Base-by-base conservation (phyloP, 495 filamentous ascomycete genomes). In the Rostrohypoxylon terebratum region DNA sequence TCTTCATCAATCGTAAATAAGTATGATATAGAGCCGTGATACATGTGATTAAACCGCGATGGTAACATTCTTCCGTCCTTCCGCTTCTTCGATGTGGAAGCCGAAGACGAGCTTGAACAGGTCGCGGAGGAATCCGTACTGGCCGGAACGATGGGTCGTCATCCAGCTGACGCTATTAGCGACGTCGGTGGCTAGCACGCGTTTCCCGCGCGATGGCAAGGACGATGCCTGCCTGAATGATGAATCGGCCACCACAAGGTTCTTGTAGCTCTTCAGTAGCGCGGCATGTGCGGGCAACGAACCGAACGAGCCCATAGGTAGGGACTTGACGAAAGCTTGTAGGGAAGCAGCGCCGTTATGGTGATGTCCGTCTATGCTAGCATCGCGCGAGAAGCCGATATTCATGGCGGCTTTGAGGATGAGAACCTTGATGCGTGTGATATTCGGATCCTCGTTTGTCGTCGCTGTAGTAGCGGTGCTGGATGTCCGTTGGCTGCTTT, bases 71-170 rank as follows among this genome's bases (percentile, higher is more conserved):
- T 87, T 87, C 50, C 86, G 80, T 16, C 78, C 74, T 54, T 88
- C 88, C 0, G 88, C 90, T 69, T 96, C 94, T 67, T 96, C 92
- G 25, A 91, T 75, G 62, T 90, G 88, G 76, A 93, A 93, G 0
- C 94, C 93, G 80, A 95, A 94, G 2, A 97, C 93, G n/a, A 94
- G 82, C 51, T 88, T 86, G 81, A 90, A 97, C 9, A 97, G 80
- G 77, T 97, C 94, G 21, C 86, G 85, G 68, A 97, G 80, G 87
- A 93, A 97, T 18, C 81, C 82, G 77, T 94, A 92, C 64, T 89
- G 86, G 33, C 69, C 63, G 0, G 82, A 81, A 16, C 78, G 75
- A 23, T 77, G 59, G 2, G 28, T 28, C 50, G 87, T 84, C 89
- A 96, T 92, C 84, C 91, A 90, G 48, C 83, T 82, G 13, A 96